Percentiles rank a stretch among this genome's conserved stretches.
These are phyloP conservation scores for Albizia julibrissin DNA, from an alignment of 306 rosid species.

Conservation along the genomic window DNA sequence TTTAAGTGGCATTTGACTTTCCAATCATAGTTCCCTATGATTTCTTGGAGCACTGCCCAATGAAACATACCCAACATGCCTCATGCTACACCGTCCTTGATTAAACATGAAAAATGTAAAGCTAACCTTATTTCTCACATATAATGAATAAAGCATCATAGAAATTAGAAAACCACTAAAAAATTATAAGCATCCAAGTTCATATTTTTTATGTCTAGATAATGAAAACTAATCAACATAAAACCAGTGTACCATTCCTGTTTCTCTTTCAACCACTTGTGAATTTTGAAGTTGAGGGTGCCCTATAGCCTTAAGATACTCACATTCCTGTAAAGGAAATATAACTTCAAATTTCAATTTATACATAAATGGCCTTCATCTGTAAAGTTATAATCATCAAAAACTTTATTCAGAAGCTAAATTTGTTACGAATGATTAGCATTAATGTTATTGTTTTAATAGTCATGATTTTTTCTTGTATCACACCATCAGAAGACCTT, in stretches of 20 bases:
- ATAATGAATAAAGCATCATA: background rate
- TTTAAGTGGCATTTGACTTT: background rate
- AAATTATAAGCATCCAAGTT: background rate
- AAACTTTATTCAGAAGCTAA: slow-evolving; percentile 24
- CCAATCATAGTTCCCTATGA: background rate
- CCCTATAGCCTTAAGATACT: slow-evolving; percentile 76
- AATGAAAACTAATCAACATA: slow-evolving; percentile 10
- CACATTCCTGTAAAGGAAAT: slow-evolving; percentile 71
- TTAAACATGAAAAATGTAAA: slow-evolving; percentile 24
- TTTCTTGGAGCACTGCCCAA: background rate
- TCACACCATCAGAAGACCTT: background rate
- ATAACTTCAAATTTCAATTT: background rate
- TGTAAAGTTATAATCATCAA: background rate
- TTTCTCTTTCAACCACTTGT: slow-evolving; percentile 82
- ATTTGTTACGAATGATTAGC: slow-evolving; percentile 12
- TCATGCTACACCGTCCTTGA: background rate
- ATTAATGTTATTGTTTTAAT: background rate
- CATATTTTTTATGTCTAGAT: background rate
- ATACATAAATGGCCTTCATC: slow-evolving; percentile 1
- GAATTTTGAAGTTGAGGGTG: slow-evolving; percentile 80
- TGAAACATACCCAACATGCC: background rate
- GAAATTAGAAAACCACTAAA: background rate
- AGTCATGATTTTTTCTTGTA: slow-evolving; percentile 6
- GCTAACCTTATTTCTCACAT: background rate
- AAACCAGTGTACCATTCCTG: slow-evolving; percentile 72